A percentile compares a stretch with the other conserved stretches of the same genome.
phyloP scores from a whole-genome alignment of 257 asterid genomes.

The Cruciata laevipes region DNA sequence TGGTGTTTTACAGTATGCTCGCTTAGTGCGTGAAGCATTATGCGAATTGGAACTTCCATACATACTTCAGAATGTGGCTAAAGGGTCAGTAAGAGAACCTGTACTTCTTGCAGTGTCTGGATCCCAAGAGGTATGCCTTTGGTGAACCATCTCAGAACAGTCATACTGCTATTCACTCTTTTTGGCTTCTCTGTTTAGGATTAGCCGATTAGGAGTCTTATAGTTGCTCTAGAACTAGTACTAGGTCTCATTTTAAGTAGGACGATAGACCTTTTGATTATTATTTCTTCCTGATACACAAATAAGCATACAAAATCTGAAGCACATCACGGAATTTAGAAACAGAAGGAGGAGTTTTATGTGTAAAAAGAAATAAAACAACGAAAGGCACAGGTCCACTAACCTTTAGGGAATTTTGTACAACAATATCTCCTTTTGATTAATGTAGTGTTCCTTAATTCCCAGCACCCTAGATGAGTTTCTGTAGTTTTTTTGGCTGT shows the following conservation, averaged over 20 bases:
- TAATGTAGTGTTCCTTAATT: neutral
- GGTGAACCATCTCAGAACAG: neutral
- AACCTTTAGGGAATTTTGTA: neutral
- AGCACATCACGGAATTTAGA: no score
- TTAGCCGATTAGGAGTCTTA: no score
- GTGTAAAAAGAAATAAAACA: neutral
- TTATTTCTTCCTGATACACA: no score
- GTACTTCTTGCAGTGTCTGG: conserved; percentile 51
- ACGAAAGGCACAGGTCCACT: neutral
- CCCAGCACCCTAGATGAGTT: neutral
- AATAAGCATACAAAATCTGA: no score
- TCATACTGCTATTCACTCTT: neutral
- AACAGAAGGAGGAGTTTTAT: no score
- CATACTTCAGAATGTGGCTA: conserved; percentile 52
- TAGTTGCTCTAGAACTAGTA: no score
- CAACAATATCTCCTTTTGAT: no score
- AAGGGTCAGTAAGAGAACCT: conserved; percentile 47
- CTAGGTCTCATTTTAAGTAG: no score
- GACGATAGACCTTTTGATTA: no score
- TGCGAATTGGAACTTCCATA: conserved; percentile 79
- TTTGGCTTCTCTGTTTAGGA: neutral
- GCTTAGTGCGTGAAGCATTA: conserved; percentile 75
- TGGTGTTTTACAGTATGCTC: conserved; percentile 43
- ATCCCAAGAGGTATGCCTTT: conserved; percentile 45
- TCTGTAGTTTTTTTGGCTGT: neutral